Evolutionary conservation across 2,329 filamentous ascomycete genomes (phyloP).

Genomic region (Neopestalotiopsis rosae): DNA sequence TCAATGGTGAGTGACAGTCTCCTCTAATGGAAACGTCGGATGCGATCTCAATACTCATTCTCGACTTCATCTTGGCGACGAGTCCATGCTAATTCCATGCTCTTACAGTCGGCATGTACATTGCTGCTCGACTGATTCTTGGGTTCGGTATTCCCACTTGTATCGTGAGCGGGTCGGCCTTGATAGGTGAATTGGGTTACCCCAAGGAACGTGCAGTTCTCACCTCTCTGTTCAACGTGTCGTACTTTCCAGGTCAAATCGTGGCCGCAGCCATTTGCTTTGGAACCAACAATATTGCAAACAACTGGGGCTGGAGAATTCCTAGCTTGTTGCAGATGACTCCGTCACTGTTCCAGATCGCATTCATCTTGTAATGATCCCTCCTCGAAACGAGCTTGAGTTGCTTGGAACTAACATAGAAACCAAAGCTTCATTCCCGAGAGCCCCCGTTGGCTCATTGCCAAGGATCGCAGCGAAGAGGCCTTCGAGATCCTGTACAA

Average conservation of each 20-base stretch:
- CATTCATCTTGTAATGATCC: constrained; percentile 40
- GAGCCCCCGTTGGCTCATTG: constrained; percentile 35
- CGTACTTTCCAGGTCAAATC: constrained; percentile 60
- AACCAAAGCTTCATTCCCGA: constrained; percentile 35
- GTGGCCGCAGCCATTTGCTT: constrained; percentile 56
- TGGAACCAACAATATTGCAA: constrained; percentile 47
- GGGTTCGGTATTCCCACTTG: constrained; percentile 65
- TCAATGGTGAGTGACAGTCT: neutral
- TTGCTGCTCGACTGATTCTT: constrained; percentile 63
- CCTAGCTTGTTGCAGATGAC: constrained; percentile 52
- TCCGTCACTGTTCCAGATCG: constrained; percentile 47
- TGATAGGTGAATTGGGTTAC: constrained; percentile 65
- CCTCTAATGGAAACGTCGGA: too few relatives aligned
- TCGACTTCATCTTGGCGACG: neutral
- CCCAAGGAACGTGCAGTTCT: constrained; percentile 64
- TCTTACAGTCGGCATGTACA: constrained; percentile 55
- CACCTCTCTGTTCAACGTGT: constrained; percentile 65
- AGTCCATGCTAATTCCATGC: neutral
- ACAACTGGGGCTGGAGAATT: constrained; percentile 49
- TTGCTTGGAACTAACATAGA: too few relatives aligned
- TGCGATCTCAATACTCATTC: too few relatives aligned
- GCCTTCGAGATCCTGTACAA: constrained; percentile 36
- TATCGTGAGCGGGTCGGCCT: constrained; percentile 62
- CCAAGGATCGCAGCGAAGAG: constrained; percentile 37
- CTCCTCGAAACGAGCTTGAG: neutral